Base-by-base conservation (phyloP, 1,139 yeast species). In the Pichia sp. region DNA sequence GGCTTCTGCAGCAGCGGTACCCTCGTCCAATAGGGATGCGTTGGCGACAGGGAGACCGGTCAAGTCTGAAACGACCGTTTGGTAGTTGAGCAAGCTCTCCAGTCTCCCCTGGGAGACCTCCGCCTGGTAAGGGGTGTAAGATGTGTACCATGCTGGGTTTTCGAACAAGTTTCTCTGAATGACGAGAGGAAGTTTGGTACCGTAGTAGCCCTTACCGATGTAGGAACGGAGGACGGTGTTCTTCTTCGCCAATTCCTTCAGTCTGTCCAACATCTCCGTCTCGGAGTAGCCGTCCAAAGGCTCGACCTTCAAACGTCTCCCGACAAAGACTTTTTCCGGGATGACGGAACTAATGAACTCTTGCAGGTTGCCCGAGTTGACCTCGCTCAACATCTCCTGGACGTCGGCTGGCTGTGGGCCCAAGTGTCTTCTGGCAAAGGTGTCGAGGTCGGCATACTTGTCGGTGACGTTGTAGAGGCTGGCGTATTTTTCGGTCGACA, bases 1-100 rank as follows among this genome's bases (percentile, higher is more conserved):
- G 41, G 98, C 98, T 71, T 93, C 99, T 46, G 95, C 96, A 19
- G 98, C 99, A 26, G 99, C 98, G 13, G 98, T 87, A 51, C 95
- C 98, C 73, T 93, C 99, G 69, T 93, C 99, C 61, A 93, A 77
- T 54, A 93, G 74, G 3, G 98, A 91, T 2, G 97, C 96, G 67
- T 93, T 93, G 53, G 98, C 93, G 67, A 93, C 82, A 34, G 89
- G 86, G 71, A 93, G 77, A 1, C 98, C 98, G 3, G 99, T 93
- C 62, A 93, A 76, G 53, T 95, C 96, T 43, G 90, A 74, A 21
- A 93, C 78, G 69, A 91, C 75, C 26, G 99, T 93, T 72, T 93
- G 99, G 73, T 80, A 93, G 70, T 93, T 93, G 60, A 93, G 74
- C 59, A 93, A 74, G 37, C 95, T 83, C 70, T 91, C 96, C 62